Conservation (phyloP, 164 flowering plant species). For the Vitis amurensis region DNA sequence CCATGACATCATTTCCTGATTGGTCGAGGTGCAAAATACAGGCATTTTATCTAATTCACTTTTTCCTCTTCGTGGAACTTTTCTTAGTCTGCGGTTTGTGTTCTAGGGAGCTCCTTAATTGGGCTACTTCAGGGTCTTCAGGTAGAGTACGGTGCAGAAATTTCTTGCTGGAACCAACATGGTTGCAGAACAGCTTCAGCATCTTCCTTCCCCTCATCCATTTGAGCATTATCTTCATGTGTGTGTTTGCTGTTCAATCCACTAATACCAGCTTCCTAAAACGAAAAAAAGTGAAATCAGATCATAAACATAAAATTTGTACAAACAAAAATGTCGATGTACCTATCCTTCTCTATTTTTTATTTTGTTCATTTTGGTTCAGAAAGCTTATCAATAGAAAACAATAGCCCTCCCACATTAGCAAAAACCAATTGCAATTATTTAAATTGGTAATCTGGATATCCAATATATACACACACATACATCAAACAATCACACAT, state of each 20-base stretch:
- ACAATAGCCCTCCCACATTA: too few species aligned
- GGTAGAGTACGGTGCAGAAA: conserved; percentile 61
- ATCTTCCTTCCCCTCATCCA: conserved; percentile 89
- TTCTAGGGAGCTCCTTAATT: conserved; percentile 12
- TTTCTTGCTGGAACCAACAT: conserved; percentile 70
- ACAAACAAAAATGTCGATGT: neutral
- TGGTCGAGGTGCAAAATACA: neutral
- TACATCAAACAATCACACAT: too few species aligned
- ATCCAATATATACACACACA: too few species aligned
- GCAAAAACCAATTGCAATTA: too few species aligned
- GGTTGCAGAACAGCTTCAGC: conserved; percentile 68
- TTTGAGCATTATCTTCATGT: conserved; percentile 76
- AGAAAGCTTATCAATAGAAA: too few species aligned
- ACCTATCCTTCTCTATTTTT: neutral
- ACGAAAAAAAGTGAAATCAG: neutral
- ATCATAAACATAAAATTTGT: neutral
- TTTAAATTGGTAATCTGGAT: too few species aligned
- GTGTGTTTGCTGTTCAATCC: conserved; percentile 85
- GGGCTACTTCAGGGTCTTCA: conserved; percentile 44
- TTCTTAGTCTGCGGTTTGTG: conserved; percentile 25
- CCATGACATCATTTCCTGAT: neutral
- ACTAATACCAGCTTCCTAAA: conserved; percentile 57
- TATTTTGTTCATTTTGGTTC: neutral
- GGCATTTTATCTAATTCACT: conserved; percentile 3
- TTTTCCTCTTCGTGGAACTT: conserved; percentile 17